Base-by-base conservation (phyloP, 331 rosid species). In the Acacia concinna region DNA sequence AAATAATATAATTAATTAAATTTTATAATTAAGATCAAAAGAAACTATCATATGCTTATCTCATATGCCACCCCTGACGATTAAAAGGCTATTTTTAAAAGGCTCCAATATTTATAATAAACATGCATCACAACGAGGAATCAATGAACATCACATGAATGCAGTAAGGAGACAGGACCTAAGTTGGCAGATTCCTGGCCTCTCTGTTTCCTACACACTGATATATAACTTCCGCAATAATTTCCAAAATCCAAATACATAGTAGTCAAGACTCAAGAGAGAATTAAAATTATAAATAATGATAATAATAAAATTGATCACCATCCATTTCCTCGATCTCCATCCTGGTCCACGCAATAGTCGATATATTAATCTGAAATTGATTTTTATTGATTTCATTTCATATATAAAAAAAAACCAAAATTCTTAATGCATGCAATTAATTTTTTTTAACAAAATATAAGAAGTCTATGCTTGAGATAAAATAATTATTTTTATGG, bases 131-230 rank as follows among this genome's bases (percentile, higher is more conserved):
- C 28, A 52, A 52, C 2, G 7, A n/a, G 13, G 25, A 49, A 49
- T 52, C 59, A 52, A 8, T 52, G 2, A n/a, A 52, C 60, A 52
- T 52, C 60, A 52, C 60, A 52, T 52, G 60, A n/a, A 52, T 7
- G 1, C 13, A 52, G 8, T 27, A n/a, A 6, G 25, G 27, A 51
- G 25, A 10, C 49, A 8, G 14, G n/a, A n/a, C 14, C 30, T n/a
- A 31, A 18, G 71, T n/a, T 69, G 77, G 76, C 71, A 41, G 32
- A 69, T 54, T 69, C 60, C 25, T 10, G 76, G 41, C 76, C 76
- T 18, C 69, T 37, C 46, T 12, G n/a, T 65, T 47, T 49, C 35
- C 74, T 51, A 28, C 1, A 25, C 65, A 11, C 5, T 25, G 12
- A 25, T 8, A 20, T 8, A 20, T 46, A 46, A 15, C 9, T 21